These are phyloP conservation scores for Penicillium griseofulvum DNA, from an alignment of 2,329 filamentous ascomycete genomes.

Conservation along the genomic window DNA sequence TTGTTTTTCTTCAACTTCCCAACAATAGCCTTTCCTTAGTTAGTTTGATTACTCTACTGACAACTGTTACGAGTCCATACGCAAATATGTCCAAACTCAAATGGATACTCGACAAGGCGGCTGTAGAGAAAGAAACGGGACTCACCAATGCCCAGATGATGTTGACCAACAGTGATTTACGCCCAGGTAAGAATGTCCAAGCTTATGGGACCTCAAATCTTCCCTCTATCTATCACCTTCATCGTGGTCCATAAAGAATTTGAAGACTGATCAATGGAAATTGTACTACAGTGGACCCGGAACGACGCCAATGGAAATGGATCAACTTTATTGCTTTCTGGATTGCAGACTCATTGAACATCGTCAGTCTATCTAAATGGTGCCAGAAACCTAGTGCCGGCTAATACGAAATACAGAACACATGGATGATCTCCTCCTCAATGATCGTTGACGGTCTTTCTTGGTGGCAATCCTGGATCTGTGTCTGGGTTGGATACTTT, in stretches of 20 bases:
- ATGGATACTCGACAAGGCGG: conserved; percentile 55
- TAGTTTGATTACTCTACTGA: neutral
- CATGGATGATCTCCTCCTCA: conserved; percentile 88
- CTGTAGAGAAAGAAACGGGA: conserved; percentile 72
- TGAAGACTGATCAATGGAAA: neutral
- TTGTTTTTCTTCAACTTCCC: neutral
- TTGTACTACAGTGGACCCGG: conserved; percentile 64
- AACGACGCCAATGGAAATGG: conserved; percentile 75
- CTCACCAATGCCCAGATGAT: conserved; percentile 77
- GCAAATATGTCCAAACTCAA: conserved; percentile 28
- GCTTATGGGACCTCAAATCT: neutral
- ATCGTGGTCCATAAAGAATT: neutral
- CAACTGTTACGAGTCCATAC: neutral
- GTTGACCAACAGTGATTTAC: conserved; percentile 81
- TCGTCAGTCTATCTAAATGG: conserved; percentile 44
- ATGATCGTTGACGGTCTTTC: conserved; percentile 76
- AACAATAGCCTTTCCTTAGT: neutral
- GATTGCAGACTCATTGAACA: conserved; percentile 82
- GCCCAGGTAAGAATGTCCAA: conserved; percentile 50
- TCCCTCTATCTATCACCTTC: neutral
- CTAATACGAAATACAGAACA: conserved; percentile 55
- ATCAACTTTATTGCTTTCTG: conserved; percentile 90
- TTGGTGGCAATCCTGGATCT: conserved; percentile 92
- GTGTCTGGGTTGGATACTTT: conserved; percentile 81
- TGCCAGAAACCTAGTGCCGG: neutral